Evolutionary conservation across 345 rosid genomes (phyloP), one percentile per base, ranked within the genome.

Genomic region (Arabis hirsuta): DNA sequence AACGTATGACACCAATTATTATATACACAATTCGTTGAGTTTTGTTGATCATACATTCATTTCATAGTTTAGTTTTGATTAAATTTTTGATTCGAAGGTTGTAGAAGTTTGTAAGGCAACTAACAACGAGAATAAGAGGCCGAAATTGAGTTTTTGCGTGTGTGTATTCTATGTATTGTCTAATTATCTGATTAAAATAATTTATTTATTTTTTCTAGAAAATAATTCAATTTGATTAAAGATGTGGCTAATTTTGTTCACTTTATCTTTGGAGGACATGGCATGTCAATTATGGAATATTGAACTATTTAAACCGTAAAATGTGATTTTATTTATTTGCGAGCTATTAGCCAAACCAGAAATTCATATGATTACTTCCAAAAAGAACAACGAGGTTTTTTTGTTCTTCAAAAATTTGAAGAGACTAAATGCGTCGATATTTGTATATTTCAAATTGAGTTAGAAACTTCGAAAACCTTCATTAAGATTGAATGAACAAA

Each of bases 1-100:
- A 67, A 67, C 73, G 1, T 74, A 67, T 60, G 73, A 74, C 68
- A 51, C 26, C 62, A 74, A 24, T 58, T 58, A 74, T 20, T 66
- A 57, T 36, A 47, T 65, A 24, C 50, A 22, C 4, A 34, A 24
- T 42, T 65, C 32, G 1, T 27, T 46, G 65, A 14, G 16, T 62
- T 42, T 46, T 62, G n/a, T 19, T 52, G 39, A 26, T n/a, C 50
- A 66, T n/a, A 12, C 29, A 38, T 63, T 63, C 55, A 46, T 31
- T 29, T 34, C 69, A 50, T 65, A 36, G 7, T 36, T 22, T 65
- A 65, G 1, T 22, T 36, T 65, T 50, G 1, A 36, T 50, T 13
- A 12, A 48, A 22, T 16, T 0, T 48, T 48, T 50, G n/a, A 36
- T 48, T 9, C 36, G 0, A 32, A 47, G 13, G 46, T 12, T 50